Evolutionary conservation across 345 rosid genomes (phyloP), one percentile per base, ranked within the genome.

Genomic region (Zanthoxylum bungeanum): DNA sequence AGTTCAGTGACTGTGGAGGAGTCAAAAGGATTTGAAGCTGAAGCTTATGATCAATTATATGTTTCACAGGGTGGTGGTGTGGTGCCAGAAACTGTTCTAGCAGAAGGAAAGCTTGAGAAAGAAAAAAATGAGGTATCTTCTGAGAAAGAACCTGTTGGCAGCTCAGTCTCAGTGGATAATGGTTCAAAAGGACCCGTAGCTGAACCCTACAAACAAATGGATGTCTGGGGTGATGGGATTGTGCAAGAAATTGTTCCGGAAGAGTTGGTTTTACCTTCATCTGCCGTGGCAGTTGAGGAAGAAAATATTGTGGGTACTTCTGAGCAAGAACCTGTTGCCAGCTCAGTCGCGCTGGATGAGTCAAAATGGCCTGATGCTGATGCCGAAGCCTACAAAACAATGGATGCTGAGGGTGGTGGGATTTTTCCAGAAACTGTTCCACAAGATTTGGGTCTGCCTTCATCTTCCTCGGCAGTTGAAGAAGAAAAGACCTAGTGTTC

Each of bases 321-420:
- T 4, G 76, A 62, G 39, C 53, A 60, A 64, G 63, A 50, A 30
- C 57, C 12, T 0, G 69, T n/a, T 30, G 70, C 50, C 30, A 52
- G 36, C 36, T 73, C 56, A 65, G 17, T 22, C 10, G 21, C 60
- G 39, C 27, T 0, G 49, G 55, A 71, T 7, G 61, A 73, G 27
- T 12, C 40, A 6, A 62, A 33, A 70, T 62, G 33, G 4, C 4
- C 30, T 44, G 75, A 44, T 33, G 72, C 51, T 28, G 73, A 44
- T 33, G 72, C 51, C 22, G 73, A 31, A 55, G 58, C 31, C 25
- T 64, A 40, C 47, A 70, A 60, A 11, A 22, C 63, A 50, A 36
- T 59, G 6, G 64, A 67, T 69, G 47, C 68, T 56, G 61, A 61
- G 59, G 77, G 31, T 51, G 75, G 73, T 76, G 83, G 9, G 34